A percentile compares a stretch with the other conserved stretches of the same genome.
phyloP scores from a whole-genome alignment of 2,329 filamentous ascomycete genomes.

The Hypoxylon sp. region DNA sequence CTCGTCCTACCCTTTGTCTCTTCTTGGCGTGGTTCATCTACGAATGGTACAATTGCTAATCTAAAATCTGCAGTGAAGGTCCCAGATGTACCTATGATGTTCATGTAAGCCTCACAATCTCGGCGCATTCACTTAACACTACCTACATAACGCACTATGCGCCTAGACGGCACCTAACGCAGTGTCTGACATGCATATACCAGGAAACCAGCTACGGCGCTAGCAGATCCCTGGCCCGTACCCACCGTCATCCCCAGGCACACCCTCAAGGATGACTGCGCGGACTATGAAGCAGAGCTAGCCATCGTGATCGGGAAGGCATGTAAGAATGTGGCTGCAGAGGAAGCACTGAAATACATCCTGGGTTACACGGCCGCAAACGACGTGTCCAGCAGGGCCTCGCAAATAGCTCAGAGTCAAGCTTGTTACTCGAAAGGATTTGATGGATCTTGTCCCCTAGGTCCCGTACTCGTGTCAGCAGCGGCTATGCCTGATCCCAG shows the following conservation, averaged over 20 bases:
- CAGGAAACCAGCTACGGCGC: conserved; percentile 67
- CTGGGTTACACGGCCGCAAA: conserved; percentile 75
- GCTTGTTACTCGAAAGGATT: conserved; percentile 73
- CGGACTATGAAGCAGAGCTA: conserved; percentile 73
- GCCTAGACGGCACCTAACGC: conserved; percentile 17
- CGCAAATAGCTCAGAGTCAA: conserved; percentile 68
- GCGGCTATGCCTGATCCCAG: conserved; percentile 59
- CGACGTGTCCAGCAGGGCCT: conserved; percentile 72
- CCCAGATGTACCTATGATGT: conserved; percentile 69
- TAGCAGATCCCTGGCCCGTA: conserved; percentile 68
- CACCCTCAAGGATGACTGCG: conserved; percentile 66
- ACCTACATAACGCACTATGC: conserved; percentile 26
- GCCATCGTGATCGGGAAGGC: conserved; percentile 68
- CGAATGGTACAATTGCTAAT: conserved; percentile 19
- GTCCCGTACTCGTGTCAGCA: conserved; percentile 66
- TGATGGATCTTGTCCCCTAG: conserved; percentile 68
- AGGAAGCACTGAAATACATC: conserved; percentile 71
- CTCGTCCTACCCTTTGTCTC: background rate
- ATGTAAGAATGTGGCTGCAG: conserved; percentile 68
- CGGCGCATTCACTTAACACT: conserved; percentile 13
- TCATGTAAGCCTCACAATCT: conserved; percentile 57
- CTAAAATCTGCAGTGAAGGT: conserved; percentile 57
- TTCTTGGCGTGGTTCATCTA: conserved; percentile 5
- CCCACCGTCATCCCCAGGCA: conserved; percentile 68
- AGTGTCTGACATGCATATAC: conserved; percentile 37